Conservation (phyloP, 306 rosid genomes). For the Cyclanthera cordifolia region DNA sequence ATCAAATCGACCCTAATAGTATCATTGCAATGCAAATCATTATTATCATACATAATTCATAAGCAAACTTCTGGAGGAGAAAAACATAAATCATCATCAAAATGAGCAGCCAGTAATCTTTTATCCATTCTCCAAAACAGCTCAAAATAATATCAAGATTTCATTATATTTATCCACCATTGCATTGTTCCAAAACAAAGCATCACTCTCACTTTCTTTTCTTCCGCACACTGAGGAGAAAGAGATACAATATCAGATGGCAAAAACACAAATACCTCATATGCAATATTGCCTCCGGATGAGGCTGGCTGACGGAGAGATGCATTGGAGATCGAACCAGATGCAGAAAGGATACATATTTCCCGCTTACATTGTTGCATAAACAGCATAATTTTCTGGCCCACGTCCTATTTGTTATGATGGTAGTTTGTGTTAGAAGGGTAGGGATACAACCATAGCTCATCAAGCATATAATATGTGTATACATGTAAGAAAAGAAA, state of each 20-base stretch:
- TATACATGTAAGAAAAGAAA: neutral
- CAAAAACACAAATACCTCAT: slow-evolving; percentile 47
- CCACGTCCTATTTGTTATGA: slow-evolving; percentile 56
- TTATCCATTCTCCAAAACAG: neutral
- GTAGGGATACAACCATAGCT: slow-evolving; percentile 14
- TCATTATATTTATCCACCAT: neutral
- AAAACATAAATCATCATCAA: neutral
- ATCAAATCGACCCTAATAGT: slow-evolving; percentile 73
- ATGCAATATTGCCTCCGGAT: slow-evolving; percentile 77
- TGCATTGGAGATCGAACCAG: slow-evolving; percentile 80
- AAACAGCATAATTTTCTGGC: slow-evolving; percentile 82
- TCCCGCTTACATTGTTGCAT: slow-evolving; percentile 94
- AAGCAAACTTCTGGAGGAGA: neutral
- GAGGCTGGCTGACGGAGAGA: slow-evolving; percentile 89
- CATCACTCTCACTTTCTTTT: neutral
- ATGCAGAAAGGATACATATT: slow-evolving; percentile 82
- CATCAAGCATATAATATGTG: neutral
- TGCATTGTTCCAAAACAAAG: neutral
- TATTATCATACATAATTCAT: neutral
- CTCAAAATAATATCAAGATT: neutral
- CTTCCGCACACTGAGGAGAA: neutral
- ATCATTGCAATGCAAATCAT: slow-evolving; percentile 15
- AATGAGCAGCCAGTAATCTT: neutral
- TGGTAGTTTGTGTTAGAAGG: too few relatives aligned
- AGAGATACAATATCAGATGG: neutral